Evolutionary conservation across 192 early-diverging fungal genomes (phyloP).

Genomic region (Entophlyctis luteolus): DNA sequence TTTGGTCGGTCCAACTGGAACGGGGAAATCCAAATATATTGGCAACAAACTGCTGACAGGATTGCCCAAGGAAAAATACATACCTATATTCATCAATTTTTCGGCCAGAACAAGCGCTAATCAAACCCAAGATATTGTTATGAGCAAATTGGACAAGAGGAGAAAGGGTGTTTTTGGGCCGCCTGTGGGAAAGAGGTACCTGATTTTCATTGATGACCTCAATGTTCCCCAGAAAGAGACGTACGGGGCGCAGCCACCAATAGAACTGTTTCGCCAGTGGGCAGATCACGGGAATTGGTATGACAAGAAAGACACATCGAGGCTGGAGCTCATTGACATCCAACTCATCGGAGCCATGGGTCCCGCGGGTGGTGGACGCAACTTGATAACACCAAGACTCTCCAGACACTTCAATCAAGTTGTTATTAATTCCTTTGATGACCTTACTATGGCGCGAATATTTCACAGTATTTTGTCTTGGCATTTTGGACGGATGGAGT

Average conservation of each 20-base stretch:
- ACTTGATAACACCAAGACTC: constrained; percentile 56
- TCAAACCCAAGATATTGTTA: constrained; percentile 59
- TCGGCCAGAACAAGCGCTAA: constrained; percentile 55
- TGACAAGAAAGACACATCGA: constrained; percentile 58
- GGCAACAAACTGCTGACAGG: constrained; percentile 51
- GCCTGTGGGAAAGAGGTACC: constrained; percentile 48
- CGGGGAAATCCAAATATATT: constrained; percentile 64
- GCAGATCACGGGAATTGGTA: constrained; percentile 65
- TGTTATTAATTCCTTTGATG: constrained; percentile 57
- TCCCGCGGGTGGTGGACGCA: constrained; percentile 61
- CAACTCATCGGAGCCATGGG: constrained; percentile 60
- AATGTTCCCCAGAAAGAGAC: constrained; percentile 63
- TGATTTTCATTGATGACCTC: constrained; percentile 61
- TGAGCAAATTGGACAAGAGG: constrained; percentile 61
- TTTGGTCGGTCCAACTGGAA: constrained; percentile 59
- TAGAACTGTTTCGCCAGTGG: constrained; percentile 60
- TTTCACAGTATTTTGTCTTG: constrained; percentile 59
- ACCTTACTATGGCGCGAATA: constrained; percentile 52
- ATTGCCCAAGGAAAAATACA: constrained; percentile 47
- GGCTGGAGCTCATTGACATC: constrained; percentile 54
- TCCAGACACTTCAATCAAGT: constrained; percentile 62
- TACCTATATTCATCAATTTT: constrained; percentile 60
- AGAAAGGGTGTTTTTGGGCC: constrained; percentile 60
- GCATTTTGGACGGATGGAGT: constrained; percentile 56
- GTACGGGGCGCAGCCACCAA: constrained; percentile 61